phyloP scores from a whole-genome alignment of 2,329 filamentous ascomycete genomes.

The Monosporascus sp. region DNA sequence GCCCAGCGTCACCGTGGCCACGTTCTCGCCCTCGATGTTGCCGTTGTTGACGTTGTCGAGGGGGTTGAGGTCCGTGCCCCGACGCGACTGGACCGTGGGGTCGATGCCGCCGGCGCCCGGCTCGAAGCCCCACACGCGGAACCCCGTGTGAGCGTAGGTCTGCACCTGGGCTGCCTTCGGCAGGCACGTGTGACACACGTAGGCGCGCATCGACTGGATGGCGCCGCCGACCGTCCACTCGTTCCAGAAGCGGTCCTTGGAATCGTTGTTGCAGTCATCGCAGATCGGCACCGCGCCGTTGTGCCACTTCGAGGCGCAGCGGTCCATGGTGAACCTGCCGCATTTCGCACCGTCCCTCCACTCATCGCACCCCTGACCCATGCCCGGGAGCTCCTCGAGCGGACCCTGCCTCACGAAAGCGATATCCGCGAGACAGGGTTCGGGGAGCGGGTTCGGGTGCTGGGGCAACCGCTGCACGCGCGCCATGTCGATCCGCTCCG shows the following conservation, averaged over 20 bases:
- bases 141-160: constrained; percentile 7
- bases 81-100: neutral
- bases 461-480: neutral
- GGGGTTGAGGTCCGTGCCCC: no score
- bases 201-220: constrained; percentile 23
- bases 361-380: neutral
- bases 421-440: constrained; percentile 1
- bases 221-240: constrained; percentile 5
- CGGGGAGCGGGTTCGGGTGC: constrained; percentile 2
- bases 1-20: neutral
- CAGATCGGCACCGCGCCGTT: constrained; percentile 9
- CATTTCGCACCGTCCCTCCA: neutral
- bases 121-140: constrained; percentile 24
- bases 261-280: constrained; percentile 20
- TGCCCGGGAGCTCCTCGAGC: neutral
- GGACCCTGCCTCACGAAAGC: neutral
- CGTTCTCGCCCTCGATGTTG: no score
- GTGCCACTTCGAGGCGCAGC: constrained; percentile 17
- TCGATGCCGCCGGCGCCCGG: neutral
- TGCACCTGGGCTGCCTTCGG: neutral
- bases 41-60: no score
- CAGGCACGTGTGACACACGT: constrained; percentile 30
- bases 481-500: neutral
- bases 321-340: neutral
- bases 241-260: constrained; percentile 12